Percentiles rank a stretch among this genome's conserved stretches.
Conservation (phyloP, 352 stramenopile species). For the Pythium rishiriense region DNA sequence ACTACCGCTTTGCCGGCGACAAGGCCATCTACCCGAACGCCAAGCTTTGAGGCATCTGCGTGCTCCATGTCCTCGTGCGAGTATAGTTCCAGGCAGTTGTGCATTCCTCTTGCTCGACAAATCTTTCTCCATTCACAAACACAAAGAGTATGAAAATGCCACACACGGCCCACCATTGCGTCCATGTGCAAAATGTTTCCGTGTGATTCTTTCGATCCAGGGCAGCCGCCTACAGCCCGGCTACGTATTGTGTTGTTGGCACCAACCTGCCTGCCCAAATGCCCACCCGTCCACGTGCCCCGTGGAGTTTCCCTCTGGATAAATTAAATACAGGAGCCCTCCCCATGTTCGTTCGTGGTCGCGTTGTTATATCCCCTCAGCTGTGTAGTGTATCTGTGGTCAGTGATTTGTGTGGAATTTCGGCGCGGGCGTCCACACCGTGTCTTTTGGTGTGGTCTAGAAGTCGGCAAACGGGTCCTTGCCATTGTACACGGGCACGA, state of each 20-base stretch:
- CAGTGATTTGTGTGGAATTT: too few species aligned
- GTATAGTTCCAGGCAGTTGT: too few species aligned
- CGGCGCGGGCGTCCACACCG: too few species aligned
- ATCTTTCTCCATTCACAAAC: conserved; percentile 2
- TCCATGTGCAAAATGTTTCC: conserved; percentile 5
- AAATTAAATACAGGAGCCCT: conserved; percentile 32
- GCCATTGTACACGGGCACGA: conserved; percentile 91
- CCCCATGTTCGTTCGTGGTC: conserved; percentile 3
- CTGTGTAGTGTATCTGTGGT: conserved; percentile 1
- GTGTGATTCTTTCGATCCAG: conserved; percentile 1
- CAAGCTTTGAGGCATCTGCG: conserved; percentile 40
- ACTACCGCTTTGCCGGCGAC: conserved; percentile 72
- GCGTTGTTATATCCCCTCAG: conserved; percentile 1
- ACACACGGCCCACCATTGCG: background rate
- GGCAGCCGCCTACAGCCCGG: background rate
- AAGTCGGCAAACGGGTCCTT: conserved; percentile 93
- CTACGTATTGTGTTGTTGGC: background rate
- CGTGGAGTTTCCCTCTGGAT: conserved; percentile 19
- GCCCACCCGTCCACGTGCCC: background rate
- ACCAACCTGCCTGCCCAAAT: background rate
- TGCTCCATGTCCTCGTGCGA: background rate
- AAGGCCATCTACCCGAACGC: conserved; percentile 69
- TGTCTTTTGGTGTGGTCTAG: conserved; percentile 44
- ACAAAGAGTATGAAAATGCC: background rate
- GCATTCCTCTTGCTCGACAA: background rate